Evolutionary conservation across 169 alveolate species (phyloP).

Genomic region (Cryptosporidium felis): DNA sequence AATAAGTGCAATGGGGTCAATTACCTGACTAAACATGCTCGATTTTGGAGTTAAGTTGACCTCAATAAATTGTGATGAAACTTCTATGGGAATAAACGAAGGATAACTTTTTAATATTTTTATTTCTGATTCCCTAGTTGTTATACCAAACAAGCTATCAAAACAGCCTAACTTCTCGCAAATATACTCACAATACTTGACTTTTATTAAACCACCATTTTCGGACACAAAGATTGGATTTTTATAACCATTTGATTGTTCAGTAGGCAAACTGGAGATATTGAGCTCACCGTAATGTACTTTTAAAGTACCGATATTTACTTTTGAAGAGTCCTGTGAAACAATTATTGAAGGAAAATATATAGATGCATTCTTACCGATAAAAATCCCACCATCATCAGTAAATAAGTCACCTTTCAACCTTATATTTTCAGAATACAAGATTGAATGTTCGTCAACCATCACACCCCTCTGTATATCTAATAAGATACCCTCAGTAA

Average conservation of each 20-base stretch:
- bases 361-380: not conserved
- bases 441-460: conserved; percentile 53
- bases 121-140: conserved; percentile 35
- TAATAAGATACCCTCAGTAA: conserved; percentile 5
- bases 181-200: conserved; percentile 2
- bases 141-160: conserved; percentile 12
- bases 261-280: not conserved
- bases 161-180: conserved; percentile 9
- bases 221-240: conserved; percentile 29
- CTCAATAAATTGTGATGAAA: not conserved
- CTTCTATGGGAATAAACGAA: conserved; percentile 34
- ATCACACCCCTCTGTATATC: conserved; percentile 26
- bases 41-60: not conserved
- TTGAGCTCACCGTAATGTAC: not conserved
- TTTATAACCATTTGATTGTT: not conserved
- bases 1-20: conserved; percentile 59
- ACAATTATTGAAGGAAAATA: not conserved
- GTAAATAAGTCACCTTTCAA: conserved; percentile 28
- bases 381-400: conserved; percentile 55
- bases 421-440: not conserved
- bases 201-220: conserved; percentile 26
- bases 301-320: not conserved
- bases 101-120: conserved; percentile 15
- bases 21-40: not conserved
- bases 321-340: conserved; percentile 42